Base-by-base conservation (phyloP, 2,329 filamentous ascomycete genomes). In the Colletotrichum australisinense region DNA sequence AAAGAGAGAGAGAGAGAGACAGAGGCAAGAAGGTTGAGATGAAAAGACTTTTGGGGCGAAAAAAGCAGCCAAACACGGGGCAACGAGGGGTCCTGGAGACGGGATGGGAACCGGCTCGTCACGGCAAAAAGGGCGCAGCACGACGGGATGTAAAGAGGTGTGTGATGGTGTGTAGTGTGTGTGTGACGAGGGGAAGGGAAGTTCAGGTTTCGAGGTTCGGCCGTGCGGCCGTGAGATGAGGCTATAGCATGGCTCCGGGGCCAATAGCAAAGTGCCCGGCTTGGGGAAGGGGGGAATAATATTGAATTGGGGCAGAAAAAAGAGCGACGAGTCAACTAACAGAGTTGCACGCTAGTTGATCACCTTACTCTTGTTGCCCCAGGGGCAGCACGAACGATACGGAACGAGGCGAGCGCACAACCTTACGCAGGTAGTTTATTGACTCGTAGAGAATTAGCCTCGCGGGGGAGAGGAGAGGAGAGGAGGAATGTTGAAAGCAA, bases 181-280 rank as follows among this genome's bases (percentile, higher is more conserved):
- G 38, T 49, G 42, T 49, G 42, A 49, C 42, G 42, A 49, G 38
- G 42, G 42, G 70, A 12, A 62, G 42, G 60, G 60, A 62, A 49
- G 67, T 65, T 65, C 32, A 65, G 60, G 70, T 73, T 73, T 55
- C 19, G 66, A 57, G 53, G 59, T 26, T 56, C 38, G 69, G 14
- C 69, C 66, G 69, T 64, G 69, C 66, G 32, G 58, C 24, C 58
- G 35, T 42, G 38, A 32, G 42, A 57, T 35, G 55, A 62, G 66
- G 59, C 24, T 69, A 59, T 72, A 68, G 58, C 66, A 70, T 69
- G 38, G 42, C 49, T 57, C 26, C 16, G 22, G 63, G 57, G 53
- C 52, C 38, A 62, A 55, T 57, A 49, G 35, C 58, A 57, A 35
- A 46, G 38, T 30, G 59, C 32, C 19, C n/a, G 32, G 19, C 30